Percentiles rank a stretch among this genome's conserved stretches.
Evolutionary conservation across 164 flowering plant species (phyloP).

Genomic region (Paratinospora sagittata): DNA sequence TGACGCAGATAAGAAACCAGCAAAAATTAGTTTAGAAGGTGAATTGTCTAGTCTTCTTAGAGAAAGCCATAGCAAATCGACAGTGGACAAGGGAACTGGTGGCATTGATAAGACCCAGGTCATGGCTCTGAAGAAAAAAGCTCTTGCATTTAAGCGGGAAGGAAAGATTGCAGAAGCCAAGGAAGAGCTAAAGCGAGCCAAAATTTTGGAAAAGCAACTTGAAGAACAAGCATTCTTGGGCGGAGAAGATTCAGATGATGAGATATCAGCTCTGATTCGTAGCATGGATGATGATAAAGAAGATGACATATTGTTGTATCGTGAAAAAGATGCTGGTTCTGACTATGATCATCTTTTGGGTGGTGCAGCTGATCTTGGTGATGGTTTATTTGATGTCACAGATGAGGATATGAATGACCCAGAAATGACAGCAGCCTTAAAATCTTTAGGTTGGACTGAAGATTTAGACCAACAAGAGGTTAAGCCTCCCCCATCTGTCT

Average conservation of each 20-base stretch:
- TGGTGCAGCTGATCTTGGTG: slow-evolving; percentile 35
- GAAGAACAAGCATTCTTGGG: slow-evolving; percentile 82
- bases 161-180: slow-evolving; percentile 93
- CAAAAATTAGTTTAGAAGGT: slow-evolving; percentile 57
- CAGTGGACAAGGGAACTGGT: slow-evolving; percentile 19
- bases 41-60: slow-evolving; percentile 69
- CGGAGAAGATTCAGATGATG: slow-evolving; percentile 89
- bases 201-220: slow-evolving; percentile 71
- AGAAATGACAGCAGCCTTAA: slow-evolving; percentile 57
- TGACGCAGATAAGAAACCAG: slow-evolving; percentile 48
- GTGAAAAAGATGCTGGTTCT: slow-evolving; percentile 24
- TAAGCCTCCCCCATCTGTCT: slow-evolving; percentile 11
- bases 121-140: slow-evolving; percentile 63
- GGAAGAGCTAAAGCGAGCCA: slow-evolving; percentile 88
- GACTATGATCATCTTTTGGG: slow-evolving; percentile 38
- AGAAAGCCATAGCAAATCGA: slow-evolving; percentile 36
- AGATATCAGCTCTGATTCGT: slow-evolving; percentile 55
- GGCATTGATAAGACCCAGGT: slow-evolving; percentile 56
- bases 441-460: slow-evolving; percentile 81
- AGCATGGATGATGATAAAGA: slow-evolving; percentile 52
- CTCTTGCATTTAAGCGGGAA: slow-evolving; percentile 75
- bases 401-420: slow-evolving; percentile 87
- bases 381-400: slow-evolving; percentile 63
- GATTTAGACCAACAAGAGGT: slow-evolving; percentile 34
- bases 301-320: slow-evolving; percentile 25